These are phyloP conservation scores for Evansstolkia leycettana DNA, from an alignment of 495 filamentous ascomycete genomes.

Conservation along the genomic window DNA sequence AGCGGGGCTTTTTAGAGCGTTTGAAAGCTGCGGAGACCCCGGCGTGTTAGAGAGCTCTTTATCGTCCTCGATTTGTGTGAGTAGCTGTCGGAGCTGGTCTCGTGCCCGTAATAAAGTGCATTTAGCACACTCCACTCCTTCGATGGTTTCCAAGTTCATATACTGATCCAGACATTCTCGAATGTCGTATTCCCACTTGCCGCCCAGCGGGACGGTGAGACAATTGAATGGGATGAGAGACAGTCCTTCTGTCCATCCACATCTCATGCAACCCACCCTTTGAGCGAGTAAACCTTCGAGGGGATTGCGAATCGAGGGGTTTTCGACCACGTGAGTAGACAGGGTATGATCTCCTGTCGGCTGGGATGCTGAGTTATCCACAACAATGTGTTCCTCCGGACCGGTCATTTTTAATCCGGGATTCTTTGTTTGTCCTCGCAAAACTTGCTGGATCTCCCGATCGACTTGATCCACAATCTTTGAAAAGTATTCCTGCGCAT, in stretches of 20 bases:
- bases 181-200: constrained; percentile 45
- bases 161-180: constrained; percentile 74
- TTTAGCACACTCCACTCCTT: constrained; percentile 81
- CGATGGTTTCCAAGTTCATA: constrained; percentile 70
- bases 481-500: constrained; percentile 95
- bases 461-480: constrained; percentile 82
- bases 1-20: constrained; percentile 23
- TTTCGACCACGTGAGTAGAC: constrained; percentile 1
- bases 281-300: constrained; percentile 84
- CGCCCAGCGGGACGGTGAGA: constrained; percentile 68
- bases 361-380: constrained; percentile 5
- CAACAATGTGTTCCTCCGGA: constrained; percentile 27
- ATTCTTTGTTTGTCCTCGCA: constrained; percentile 27
- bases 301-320: constrained; percentile 41
- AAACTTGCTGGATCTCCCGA: constrained; percentile 49
- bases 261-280: constrained; percentile 75
- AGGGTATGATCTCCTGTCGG: constrained; percentile 1
- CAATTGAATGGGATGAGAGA: constrained; percentile 89
- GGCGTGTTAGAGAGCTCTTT: constrained; percentile 7
- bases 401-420: constrained; percentile 30
- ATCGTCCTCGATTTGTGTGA: constrained; percentile 23
- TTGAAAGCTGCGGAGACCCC: constrained; percentile 13
- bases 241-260: constrained; percentile 77
- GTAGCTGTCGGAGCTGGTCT: constrained; percentile 33
- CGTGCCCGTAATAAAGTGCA: constrained; percentile 61